Base-by-base conservation (phyloP, 306 rosid genomes). In the Castanea mollissima region DNA sequence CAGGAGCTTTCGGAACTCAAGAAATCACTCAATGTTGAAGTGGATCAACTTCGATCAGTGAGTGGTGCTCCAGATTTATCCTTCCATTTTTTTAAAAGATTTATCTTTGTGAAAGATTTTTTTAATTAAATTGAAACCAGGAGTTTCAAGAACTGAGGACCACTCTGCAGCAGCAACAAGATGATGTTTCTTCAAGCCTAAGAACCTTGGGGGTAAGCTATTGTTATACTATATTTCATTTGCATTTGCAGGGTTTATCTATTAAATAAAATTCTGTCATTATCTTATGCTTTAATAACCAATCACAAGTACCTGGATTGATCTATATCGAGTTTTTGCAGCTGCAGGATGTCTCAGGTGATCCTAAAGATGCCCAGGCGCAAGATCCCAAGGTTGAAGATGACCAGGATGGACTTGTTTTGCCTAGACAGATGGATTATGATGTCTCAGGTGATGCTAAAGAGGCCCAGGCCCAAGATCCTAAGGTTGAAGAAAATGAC, bases 161-260 rank as follows among this genome's bases (percentile, higher is more conserved):
- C 68, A 91, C 97, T 79, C 97, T 96, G 81, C 96, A 89, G 82
- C 97, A 93, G 85, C 97, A 96, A 80, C 97, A 93, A 78, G 99
- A 96, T 73, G 99, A 96, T 89, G 99, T 96, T 55, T 82, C 93
- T 60, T 78, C 96, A 51, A 93, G 92, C 84, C 90, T 96, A 56
- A 87, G 78, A 80, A 93, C 84, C 86, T 80, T 93, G 78, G 94
- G 97, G 79, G 98, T 95, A 78, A 80, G 89, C 85, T 69, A 71
- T 79, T 27, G 8, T 44, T 55, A 59, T 56, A 52, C 32, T 73
- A n/a, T n/a, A 74, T 80, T 76, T 15, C 55, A 49, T 57, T 59
- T 21, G 55, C 59, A 64, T 68, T 44, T 63, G 19, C 19, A 13
- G 29, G 35, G 21, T 58, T 68, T 69, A 49, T 34, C 65, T 54